A percentile compares a stretch with the other conserved stretches of the same genome.
Evolutionary conservation across 73 alveolate genomes (phyloP).

Genomic region (Tetrahymena thermophila): DNA sequence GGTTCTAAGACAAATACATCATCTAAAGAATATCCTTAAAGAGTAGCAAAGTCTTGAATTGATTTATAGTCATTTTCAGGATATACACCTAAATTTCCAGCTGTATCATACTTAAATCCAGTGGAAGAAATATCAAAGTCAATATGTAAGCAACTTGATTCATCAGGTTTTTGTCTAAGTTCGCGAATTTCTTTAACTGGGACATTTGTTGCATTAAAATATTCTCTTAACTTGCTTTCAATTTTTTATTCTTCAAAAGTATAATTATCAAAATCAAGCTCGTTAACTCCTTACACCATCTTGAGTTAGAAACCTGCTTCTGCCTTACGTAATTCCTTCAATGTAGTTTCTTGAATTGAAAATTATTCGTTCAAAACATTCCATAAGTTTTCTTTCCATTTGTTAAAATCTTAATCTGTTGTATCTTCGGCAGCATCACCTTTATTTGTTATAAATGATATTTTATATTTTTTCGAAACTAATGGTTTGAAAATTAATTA

Average conservation of each 20-base stretch:
- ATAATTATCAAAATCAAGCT: background rate
- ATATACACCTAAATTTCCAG: conserved; percentile 59
- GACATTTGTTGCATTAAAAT: conserved; percentile 27
- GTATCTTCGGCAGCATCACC: conserved; percentile 37
- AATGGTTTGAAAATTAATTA: too few relatives aligned
- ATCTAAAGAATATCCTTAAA: conserved; percentile 32
- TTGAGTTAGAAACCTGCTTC: background rate
- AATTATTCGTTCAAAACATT: background rate
- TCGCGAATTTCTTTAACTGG: conserved; percentile 56
- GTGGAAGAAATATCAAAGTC: conserved; percentile 15
- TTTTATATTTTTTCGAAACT: background rate
- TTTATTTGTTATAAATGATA: background rate
- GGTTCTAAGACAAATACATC: conserved; percentile 22
- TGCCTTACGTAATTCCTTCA: background rate
- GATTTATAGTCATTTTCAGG: conserved; percentile 51
- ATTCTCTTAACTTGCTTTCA: background rate
- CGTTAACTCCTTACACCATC: background rate
- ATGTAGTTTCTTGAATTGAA: background rate
- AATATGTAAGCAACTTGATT: conserved; percentile 53
- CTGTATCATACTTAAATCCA: conserved; percentile 46
- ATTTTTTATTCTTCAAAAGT: background rate
- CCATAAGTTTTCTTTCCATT: conserved; percentile 16
- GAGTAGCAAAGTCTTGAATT: conserved; percentile 44
- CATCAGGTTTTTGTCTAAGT: conserved; percentile 45
- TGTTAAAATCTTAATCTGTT: conserved; percentile 24